These are phyloP conservation scores for Trapa bicornis DNA, from an alignment of 345 rosid species.

Conservation along the genomic window DNA sequence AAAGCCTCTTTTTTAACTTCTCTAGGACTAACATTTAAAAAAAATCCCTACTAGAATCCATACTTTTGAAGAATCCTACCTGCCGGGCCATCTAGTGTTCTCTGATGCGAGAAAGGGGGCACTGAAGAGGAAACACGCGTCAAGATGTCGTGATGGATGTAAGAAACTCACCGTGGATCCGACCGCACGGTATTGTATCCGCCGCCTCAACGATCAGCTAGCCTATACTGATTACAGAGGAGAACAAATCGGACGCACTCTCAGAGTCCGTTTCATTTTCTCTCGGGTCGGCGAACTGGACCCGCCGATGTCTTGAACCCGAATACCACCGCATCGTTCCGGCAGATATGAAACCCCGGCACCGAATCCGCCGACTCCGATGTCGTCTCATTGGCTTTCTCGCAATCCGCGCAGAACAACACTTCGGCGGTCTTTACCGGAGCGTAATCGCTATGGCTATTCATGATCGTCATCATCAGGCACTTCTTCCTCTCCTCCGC, in stretches of 20 bases:
- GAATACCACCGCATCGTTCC: conserved; percentile 24
- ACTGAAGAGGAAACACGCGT: not conserved
- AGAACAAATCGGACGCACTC: not conserved
- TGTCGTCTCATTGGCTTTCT: conserved; percentile 10
- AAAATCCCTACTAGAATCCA: not conserved
- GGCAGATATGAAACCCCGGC: conserved; percentile 32
- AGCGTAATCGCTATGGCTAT: not conserved
- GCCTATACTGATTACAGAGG: not conserved
- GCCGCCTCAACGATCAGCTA: not conserved
- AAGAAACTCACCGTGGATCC: not conserved
- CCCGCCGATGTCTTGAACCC: conserved; percentile 38
- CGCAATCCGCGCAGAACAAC: conserved; percentile 28
- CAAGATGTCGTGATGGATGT: not conserved
- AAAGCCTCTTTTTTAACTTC: too few species aligned
- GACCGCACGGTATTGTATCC: not conserved
- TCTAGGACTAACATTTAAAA: not conserved
- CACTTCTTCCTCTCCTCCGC: conserved; percentile 21
- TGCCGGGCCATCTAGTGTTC: not conserved
- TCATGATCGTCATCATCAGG: conserved; percentile 11
- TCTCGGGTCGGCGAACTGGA: conserved; percentile 40
- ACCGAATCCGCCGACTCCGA: conserved; percentile 7
- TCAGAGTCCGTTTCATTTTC: not conserved
- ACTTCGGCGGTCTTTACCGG: not conserved
- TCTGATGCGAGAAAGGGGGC: not conserved
- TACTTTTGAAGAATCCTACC: not conserved